Evolutionary conservation across 2,329 filamentous ascomycete species (phyloP).

Genomic region (Colletotrichum ledebouriae): DNA sequence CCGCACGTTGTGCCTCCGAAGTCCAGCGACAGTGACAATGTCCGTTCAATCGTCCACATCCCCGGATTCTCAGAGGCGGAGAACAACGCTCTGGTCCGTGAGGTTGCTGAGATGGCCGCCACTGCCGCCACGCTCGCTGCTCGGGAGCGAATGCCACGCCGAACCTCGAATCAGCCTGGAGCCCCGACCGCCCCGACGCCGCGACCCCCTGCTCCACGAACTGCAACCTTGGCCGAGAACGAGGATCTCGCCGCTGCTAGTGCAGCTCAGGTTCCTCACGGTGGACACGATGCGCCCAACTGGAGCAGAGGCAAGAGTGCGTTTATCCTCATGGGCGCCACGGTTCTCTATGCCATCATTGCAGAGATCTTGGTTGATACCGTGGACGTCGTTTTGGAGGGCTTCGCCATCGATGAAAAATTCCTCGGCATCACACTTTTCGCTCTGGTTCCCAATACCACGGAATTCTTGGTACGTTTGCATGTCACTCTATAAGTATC

Average conservation of each 20-base stretch:
- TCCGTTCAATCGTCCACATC: slow-evolving; percentile 64
- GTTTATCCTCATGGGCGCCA: slow-evolving; percentile 89
- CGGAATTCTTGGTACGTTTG: slow-evolving; percentile 86
- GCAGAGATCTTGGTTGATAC: slow-evolving; percentile 97
- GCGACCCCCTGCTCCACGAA: slow-evolving; percentile 56
- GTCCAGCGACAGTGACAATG: slow-evolving; percentile 57
- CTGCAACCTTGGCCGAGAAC: slow-evolving; percentile 57
- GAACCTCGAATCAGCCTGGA: slow-evolving; percentile 51
- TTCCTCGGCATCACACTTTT: slow-evolving; percentile 97
- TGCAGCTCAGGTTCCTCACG: slow-evolving; percentile 59
- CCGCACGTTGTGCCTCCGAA: slow-evolving; percentile 85
- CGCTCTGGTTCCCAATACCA: slow-evolving; percentile 96
- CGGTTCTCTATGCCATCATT: slow-evolving; percentile 93
- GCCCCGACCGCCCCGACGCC: slow-evolving; percentile 54
- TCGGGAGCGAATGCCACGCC: slow-evolving; percentile 70
- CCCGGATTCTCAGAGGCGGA: slow-evolving; percentile 85
- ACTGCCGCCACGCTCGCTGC: slow-evolving; percentile 90
- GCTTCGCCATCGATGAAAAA: slow-evolving; percentile 94
- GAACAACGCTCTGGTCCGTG: slow-evolving; percentile 83
- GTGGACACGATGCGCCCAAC: slow-evolving; percentile 97
- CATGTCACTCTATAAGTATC: background rate
- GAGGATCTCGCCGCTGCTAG: slow-evolving; percentile 58
- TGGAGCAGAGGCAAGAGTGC: slow-evolving; percentile 95
- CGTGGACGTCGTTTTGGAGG: slow-evolving; percentile 94
- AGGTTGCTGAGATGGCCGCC: slow-evolving; percentile 93